Percentiles rank a stretch among this genome's conserved stretches.
These are phyloP conservation scores for Exobasidium rhododendri DNA, from an alignment of 1,284 basidiomycete genomes.

Conservation along the genomic window DNA sequence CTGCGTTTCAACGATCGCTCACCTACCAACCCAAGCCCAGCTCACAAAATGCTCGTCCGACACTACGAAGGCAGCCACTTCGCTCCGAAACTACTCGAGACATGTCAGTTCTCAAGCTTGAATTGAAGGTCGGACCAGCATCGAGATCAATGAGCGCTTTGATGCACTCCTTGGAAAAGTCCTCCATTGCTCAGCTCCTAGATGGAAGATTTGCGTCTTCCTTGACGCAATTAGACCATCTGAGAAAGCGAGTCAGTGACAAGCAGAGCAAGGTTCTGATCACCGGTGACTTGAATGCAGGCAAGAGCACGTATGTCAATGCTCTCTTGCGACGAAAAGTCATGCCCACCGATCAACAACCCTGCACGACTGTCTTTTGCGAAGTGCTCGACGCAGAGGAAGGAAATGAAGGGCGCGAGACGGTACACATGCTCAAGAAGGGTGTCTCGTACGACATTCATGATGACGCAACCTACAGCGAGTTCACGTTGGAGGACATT, in stretches of 20 bases:
- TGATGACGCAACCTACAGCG: constrained; percentile 74
- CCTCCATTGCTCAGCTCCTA: constrained; percentile 85
- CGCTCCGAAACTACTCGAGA: constrained; percentile 24
- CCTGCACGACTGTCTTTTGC: constrained; percentile 94
- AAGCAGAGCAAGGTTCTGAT: constrained; percentile 93
- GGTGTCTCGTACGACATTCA: constrained; percentile 67
- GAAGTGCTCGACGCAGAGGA: constrained; percentile 91
- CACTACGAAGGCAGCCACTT: constrained; percentile 13
- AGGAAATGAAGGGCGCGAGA: constrained; percentile 70
- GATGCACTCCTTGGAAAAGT: constrained; percentile 85
- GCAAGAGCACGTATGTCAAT: constrained; percentile 98
- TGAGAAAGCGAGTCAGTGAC: constrained; percentile 82
- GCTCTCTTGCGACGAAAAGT: constrained; percentile 72
- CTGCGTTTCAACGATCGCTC: neutral
- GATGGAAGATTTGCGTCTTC: constrained; percentile 79
- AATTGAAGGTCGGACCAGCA: constrained; percentile 76
- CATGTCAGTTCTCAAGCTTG: constrained; percentile 71
- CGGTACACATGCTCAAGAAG: constrained; percentile 64
- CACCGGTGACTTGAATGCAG: constrained; percentile 97
- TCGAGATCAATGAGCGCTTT: constrained; percentile 67
- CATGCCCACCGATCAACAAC: constrained; percentile 97
- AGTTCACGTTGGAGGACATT: constrained; percentile 68
- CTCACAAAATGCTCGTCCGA: neutral
- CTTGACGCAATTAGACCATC: constrained; percentile 75
- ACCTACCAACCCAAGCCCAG: neutral